Evolutionary conservation across 768 basidiomycete genomes (phyloP), one percentile per base, ranked within the genome.

Genomic region (Termitomyces sp.): DNA sequence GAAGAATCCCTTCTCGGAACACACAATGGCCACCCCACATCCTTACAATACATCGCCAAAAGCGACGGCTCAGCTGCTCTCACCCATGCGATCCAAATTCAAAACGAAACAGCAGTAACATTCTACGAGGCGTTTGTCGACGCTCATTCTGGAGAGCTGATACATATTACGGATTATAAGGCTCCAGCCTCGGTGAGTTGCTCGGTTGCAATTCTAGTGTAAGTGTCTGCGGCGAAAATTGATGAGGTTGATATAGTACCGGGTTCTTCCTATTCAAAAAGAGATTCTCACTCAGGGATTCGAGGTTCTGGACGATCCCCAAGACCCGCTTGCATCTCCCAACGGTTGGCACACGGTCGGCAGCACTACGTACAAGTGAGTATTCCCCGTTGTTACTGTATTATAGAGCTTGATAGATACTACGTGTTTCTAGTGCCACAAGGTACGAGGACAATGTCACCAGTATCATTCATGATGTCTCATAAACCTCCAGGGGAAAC

Each of bases 81-180:
- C 9, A 69, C 75, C 4, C 74, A 80, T 62, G 68, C 70, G 21
- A 61, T 75, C 12, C 73, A 76, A 43, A 68, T 76, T 23, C 66
- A 66, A 46, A 73, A 75, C 55, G 62, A 69, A 14, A 58, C 61
- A 1, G 63, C 65, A 4, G 66, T 79, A 43, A 72, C 77, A 9
- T 86, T 80, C 79, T 78, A 75, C 61, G 80, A 86, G 66, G 83
- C 81, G 0, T 82, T 81, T 56, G 76, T 86, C 43, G 83, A 85
- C 60, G 83, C 81, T 6, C 78, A 79, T 59, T 70, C 76, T n/a
- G 79, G 79, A 17, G 77, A 80, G 31, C 62, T 85, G 35, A 65
- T 82, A 25, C 72, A 76, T 17, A 72, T 82, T 21, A 77, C 78
- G 32, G 81, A 86, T 64, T 84, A 82, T 66, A 81, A 78, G 32